Percentiles rank a stretch among this genome's conserved stretches.
phyloP scores from a whole-genome alignment of 805 yeast genomes.

The Saccharomycopsis sp. region DNA sequence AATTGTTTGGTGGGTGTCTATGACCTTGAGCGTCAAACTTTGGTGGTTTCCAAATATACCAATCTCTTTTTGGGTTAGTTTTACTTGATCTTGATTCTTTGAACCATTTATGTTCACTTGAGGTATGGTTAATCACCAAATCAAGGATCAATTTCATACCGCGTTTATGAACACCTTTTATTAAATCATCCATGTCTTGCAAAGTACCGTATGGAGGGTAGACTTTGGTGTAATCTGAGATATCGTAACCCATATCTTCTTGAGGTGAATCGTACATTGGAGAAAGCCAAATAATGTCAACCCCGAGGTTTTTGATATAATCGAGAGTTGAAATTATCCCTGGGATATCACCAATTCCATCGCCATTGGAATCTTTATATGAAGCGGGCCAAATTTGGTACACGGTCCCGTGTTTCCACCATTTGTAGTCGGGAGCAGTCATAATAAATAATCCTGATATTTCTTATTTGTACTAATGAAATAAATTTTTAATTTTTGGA shows the following conservation, averaged over 20 bases:
- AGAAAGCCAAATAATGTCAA: slow-evolving; percentile 48
- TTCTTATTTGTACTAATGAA: too few relatives aligned
- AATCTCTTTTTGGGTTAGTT: slow-evolving; percentile 50
- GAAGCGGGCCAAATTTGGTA: slow-evolving; percentile 60
- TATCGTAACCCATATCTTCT: slow-evolving; percentile 59
- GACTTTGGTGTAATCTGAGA: slow-evolving; percentile 45
- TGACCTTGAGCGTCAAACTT: slow-evolving; percentile 41
- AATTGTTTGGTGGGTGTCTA: slow-evolving; percentile 51
- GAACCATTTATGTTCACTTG: slow-evolving; percentile 52
- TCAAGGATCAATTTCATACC: slow-evolving; percentile 48
- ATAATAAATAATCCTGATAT: too few relatives aligned
- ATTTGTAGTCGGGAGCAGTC: too few relatives aligned
- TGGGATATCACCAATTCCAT: slow-evolving; percentile 51
- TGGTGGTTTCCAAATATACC: slow-evolving; percentile 53
- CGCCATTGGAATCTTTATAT: slow-evolving; percentile 51
- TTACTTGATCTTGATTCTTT: slow-evolving; percentile 45
- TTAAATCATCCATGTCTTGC: slow-evolving; percentile 44
- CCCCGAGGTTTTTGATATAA: slow-evolving; percentile 43
- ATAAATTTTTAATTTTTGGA: too few relatives aligned
- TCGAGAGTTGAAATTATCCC: slow-evolving; percentile 48
- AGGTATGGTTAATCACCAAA: slow-evolving; percentile 53
- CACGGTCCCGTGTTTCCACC: slow-evolving; percentile 55
- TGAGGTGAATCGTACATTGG: slow-evolving; percentile 56
- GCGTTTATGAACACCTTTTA: slow-evolving; percentile 39
- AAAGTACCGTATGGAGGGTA: slow-evolving; percentile 48